A percentile compares a stretch with the other conserved stretches of the same genome.
These are phyloP conservation scores for Colletotrichum sp. DNA, from an alignment of 2,329 filamentous ascomycete species.

Conservation along the genomic window DNA sequence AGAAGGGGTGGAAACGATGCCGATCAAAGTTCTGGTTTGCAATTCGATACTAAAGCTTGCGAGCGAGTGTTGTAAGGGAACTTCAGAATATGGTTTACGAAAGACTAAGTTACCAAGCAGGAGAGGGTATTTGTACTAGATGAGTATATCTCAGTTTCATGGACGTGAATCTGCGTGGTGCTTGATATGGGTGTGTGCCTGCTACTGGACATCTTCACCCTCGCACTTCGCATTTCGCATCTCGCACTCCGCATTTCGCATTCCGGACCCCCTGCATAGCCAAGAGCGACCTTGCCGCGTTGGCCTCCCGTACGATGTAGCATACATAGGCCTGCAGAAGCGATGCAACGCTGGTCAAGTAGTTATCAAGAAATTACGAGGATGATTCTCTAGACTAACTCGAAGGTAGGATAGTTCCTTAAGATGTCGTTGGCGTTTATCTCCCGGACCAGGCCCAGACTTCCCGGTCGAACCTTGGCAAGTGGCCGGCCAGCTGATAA, in stretches of 20 bases:
- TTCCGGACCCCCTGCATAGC: neutral
- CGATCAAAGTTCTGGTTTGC: neutral
- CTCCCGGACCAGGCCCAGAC: neutral
- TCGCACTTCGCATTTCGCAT: neutral
- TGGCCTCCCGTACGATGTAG: neutral
- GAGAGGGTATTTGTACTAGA: neutral
- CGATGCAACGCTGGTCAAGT: neutral
- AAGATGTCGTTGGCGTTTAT: neutral
- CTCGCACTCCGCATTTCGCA: neutral
- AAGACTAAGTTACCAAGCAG: neutral
- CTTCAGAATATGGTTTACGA: neutral
- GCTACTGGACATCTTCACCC: neutral
- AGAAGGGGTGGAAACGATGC: neutral
- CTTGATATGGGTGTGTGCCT: neutral
- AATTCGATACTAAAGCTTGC: neutral
- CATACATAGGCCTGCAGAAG: neutral
- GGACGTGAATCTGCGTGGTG: neutral
- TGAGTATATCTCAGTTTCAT: neutral
- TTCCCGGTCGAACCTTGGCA: neutral
- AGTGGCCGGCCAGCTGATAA: neutral
- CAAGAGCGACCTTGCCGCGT: neutral
- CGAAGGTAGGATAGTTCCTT: neutral
- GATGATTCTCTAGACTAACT: neutral
- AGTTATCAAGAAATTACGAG: neutral
- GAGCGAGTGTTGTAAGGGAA: neutral